Conservation (phyloP, 2,329 filamentous ascomycete genomes). For the Penicillium sp. region DNA sequence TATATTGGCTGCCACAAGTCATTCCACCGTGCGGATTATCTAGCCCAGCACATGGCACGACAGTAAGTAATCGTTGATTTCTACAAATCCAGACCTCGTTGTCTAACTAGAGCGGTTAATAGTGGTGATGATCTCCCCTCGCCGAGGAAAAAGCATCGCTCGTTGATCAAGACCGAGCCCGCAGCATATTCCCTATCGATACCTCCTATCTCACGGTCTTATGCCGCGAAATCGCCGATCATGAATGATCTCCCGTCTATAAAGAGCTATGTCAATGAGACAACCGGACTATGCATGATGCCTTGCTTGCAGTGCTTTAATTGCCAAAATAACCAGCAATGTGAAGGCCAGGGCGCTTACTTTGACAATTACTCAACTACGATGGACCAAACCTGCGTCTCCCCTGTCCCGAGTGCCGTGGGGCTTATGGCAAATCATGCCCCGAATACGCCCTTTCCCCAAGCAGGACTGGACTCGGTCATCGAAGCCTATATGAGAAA, state of each 20-base stretch:
- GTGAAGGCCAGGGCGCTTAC: background rate
- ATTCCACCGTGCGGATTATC: constrained; percentile 55
- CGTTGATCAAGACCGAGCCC: background rate
- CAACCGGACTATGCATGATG: background rate
- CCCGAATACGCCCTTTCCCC: background rate
- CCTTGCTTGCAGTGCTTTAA: constrained; percentile 11
- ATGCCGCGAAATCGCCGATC: background rate
- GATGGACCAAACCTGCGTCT: background rate
- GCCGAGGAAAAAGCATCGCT: background rate
- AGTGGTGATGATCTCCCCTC: background rate
- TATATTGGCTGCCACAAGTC: constrained; percentile 53
- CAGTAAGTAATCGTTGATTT: constrained; percentile 46
- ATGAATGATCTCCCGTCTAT: background rate
- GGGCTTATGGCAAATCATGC: constrained; percentile 2
- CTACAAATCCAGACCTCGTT: background rate
- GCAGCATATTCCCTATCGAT: background rate
- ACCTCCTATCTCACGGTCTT: background rate
- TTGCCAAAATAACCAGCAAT: constrained; percentile 9
- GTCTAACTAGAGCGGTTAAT: background rate
- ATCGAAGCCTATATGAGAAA: constrained; percentile 22
- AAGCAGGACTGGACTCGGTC: constrained; percentile 1
- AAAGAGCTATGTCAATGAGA: background rate
- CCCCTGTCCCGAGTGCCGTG: background rate
- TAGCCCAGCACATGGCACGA: constrained; percentile 56
- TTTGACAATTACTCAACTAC: constrained; percentile 8